Percentiles rank a stretch among this genome's conserved stretches.
Conservation (phyloP, 306 rosid species). For the Cicer yamashitae region DNA sequence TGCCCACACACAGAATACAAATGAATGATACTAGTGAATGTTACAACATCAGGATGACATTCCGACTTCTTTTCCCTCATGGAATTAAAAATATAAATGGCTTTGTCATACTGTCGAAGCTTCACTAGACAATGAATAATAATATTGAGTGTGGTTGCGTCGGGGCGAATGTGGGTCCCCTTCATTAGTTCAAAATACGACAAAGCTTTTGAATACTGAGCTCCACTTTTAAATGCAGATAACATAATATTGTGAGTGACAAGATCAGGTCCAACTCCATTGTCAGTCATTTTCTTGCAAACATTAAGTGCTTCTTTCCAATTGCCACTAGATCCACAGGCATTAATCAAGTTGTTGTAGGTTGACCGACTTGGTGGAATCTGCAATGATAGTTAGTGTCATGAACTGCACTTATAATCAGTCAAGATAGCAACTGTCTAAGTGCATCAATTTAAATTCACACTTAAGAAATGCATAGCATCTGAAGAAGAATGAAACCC, state of each 20-base stretch:
- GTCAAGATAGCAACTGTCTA: slow-evolving; percentile 28
- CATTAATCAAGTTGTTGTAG: slow-evolving; percentile 92
- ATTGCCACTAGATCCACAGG: slow-evolving; percentile 96
- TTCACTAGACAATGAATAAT: slow-evolving; percentile 82
- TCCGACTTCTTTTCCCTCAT: slow-evolving; percentile 84
- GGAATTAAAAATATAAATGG: slow-evolving; percentile 70
- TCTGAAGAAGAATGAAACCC: slow-evolving; percentile 35
- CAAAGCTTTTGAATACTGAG: slow-evolving; percentile 85
- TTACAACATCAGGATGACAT: slow-evolving; percentile 84
- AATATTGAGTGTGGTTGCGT: slow-evolving; percentile 82
- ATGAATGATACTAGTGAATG: slow-evolving; percentile 87
- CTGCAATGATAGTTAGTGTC: slow-evolving; percentile 56
- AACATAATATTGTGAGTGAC: slow-evolving; percentile 92
- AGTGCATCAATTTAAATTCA: slow-evolving; percentile 14
- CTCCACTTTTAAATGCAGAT: slow-evolving; percentile 87
- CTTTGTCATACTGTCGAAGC: slow-evolving; percentile 75
- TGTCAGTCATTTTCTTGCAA: slow-evolving; percentile 96
- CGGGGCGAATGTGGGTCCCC: slow-evolving; percentile 84
- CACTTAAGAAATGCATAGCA: slow-evolving; percentile 11
- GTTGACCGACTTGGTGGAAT: slow-evolving; percentile 91
- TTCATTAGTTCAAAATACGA: slow-evolving; percentile 95
- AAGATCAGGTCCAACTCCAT: slow-evolving; percentile 98
- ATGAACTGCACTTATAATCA: slow-evolving; percentile 33
- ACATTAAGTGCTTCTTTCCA: slow-evolving; percentile 91
- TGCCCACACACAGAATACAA: slow-evolving; percentile 79